Evolutionary conservation across 2,329 filamentous ascomycete species (phyloP), one percentile per base, ranked within the genome.

Genomic region (Aspergillus japonicus): DNA sequence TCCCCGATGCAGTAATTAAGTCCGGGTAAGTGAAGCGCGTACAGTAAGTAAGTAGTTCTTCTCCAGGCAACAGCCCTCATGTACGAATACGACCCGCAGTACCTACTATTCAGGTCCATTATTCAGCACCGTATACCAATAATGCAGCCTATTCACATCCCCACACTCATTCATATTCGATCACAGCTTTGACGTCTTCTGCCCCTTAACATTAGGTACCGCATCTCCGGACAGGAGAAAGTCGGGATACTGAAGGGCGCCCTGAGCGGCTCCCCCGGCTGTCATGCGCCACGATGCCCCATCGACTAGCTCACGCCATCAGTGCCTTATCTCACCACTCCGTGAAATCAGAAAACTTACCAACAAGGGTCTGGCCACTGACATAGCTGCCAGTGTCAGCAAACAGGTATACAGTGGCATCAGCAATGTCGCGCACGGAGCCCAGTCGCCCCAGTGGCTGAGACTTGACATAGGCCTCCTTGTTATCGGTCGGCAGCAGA

Each of bases 351-450:
- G 19, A 44, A n/a, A 21, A 74, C 76, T 58, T 66, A 78, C 76
- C 83, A 33, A 96, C 90, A 39, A 97, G 77, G 3, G 87, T 85
- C 66, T 92, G 88, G 1, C 92, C 95, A 66, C 90, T 96, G 50
- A 98, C 87, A 74, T 90, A 96, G 72, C 89, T 92, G 0, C 89
- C 94, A 0, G 91, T 87, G 50, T 96, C 90, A 50, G 89, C 90
- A 72, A 97, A 95, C 57, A 98, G 75, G 69, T 88, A 99, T 0
- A 98, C 85, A 0, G 94, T 97, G 1, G 94, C 91, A 75, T 99
- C 94, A 0, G 92, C 90, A 69, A 99, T 92, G 71, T 99, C 94
- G 65, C 89, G 89, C 26, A 96, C 86, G 0, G 85, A 85, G 6
- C 94, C 95, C 75, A 87, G 87, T 58, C 93, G 83, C 1, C 92